Percentiles rank a stretch among this genome's conserved stretches.
Evolutionary conservation across 768 basidiomycete species (phyloP).

Genomic region (Mycena olivaceomarginata): DNA sequence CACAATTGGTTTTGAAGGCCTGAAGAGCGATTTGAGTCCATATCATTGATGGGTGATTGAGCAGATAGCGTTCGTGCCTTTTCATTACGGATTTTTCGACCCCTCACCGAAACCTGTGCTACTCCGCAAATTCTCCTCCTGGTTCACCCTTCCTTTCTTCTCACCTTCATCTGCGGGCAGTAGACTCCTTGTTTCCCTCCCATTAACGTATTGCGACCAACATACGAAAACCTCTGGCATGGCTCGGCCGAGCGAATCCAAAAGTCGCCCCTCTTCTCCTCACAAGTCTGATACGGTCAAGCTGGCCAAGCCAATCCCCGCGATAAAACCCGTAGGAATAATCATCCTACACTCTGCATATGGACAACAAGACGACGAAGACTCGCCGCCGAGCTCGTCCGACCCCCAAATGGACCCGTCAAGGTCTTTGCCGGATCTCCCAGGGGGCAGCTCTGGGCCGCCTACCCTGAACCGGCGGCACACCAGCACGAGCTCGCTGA

Average conservation of each 20-base stretch:
- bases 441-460: neutral
- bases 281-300: slow-evolving; percentile 61
- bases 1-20: no score
- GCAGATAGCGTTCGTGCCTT: neutral
- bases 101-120: slow-evolving; percentile 14
- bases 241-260: slow-evolving; percentile 24
- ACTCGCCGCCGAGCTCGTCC: slow-evolving; percentile 56
- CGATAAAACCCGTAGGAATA: slow-evolving; percentile 53
- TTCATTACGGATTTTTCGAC: neutral
- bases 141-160: neutral
- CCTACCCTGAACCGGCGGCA: slow-evolving; percentile 27
- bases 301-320: slow-evolving; percentile 9
- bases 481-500: slow-evolving; percentile 49
- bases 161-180: neutral
- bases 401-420: slow-evolving; percentile 65
- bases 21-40: no score
- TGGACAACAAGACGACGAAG: slow-evolving; percentile 59
- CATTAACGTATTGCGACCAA: neutral
- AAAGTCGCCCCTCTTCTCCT: slow-evolving; percentile 76
- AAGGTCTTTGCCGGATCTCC: slow-evolving; percentile 50
- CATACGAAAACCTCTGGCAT: slow-evolving; percentile 1
- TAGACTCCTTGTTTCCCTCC: neutral
- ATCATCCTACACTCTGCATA: slow-evolving; percentile 68
- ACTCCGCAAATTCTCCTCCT: slow-evolving; percentile 8
- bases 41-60: neutral